Conservation (phyloP, 2,329 filamentous ascomycete genomes). For the Aurifilum marmelostoma region DNA sequence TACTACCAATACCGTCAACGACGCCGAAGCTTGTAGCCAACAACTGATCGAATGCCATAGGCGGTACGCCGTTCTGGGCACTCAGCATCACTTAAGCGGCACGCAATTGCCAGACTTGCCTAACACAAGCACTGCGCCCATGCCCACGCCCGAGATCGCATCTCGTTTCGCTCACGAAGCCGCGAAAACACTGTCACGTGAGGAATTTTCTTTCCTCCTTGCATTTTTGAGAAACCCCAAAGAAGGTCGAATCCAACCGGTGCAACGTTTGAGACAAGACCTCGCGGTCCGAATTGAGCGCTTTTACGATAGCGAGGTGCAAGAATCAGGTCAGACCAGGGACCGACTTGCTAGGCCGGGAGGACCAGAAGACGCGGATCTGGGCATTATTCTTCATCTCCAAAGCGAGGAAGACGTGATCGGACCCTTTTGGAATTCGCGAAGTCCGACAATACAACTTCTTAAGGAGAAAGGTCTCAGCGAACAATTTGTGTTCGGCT, state of each 20-base stretch:
- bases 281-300: background rate
- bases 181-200: too few species aligned
- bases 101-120: too few species aligned
- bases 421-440: background rate
- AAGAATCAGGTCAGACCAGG: background rate
- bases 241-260: background rate
- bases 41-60: too few species aligned
- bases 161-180: too few species aligned
- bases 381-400: background rate
- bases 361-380: background rate
- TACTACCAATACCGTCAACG: too few species aligned
- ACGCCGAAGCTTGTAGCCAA: too few species aligned
- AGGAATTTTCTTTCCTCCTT: too few species aligned
- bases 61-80: too few species aligned
- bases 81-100: too few species aligned
- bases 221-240: background rate
- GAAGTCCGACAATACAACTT: background rate
- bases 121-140: too few species aligned
- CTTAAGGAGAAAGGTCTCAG: background rate
- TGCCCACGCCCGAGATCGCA: too few species aligned
- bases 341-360: background rate
- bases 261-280: background rate
- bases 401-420: conserved; percentile 1
- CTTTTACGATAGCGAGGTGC: background rate
- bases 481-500: background rate